A percentile compares a stretch with the other conserved stretches of the same genome.
phyloP scores from a whole-genome alignment of 1,139 yeast species.

The Protomyces macrosporus region DNA sequence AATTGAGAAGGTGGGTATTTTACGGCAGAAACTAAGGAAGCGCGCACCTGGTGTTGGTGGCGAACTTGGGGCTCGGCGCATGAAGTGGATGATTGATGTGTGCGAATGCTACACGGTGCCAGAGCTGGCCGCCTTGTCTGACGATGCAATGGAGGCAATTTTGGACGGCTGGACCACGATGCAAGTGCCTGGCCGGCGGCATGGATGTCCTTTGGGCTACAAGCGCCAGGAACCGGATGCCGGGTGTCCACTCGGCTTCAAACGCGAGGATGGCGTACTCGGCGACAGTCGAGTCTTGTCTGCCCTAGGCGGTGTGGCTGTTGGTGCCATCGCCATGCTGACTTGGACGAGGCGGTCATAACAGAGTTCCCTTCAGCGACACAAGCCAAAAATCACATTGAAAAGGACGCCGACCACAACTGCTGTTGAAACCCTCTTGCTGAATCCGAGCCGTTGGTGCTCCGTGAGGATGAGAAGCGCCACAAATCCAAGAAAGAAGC shows the following conservation, averaged over 20 bases:
- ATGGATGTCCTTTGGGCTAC: slow-evolving; percentile 21
- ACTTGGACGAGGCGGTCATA: not conserved
- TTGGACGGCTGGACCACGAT: slow-evolving; percentile 17
- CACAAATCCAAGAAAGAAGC: slow-evolving; percentile 17
- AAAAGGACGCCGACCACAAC: not conserved
- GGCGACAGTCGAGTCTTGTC: slow-evolving; percentile 16
- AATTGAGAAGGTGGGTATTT: slow-evolving; percentile 56
- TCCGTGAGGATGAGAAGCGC: not conserved
- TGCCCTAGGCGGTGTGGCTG: slow-evolving; percentile 2
- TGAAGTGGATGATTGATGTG: slow-evolving; percentile 32
- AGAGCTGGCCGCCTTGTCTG: slow-evolving; percentile 29
- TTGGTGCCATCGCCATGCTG: slow-evolving; percentile 10
- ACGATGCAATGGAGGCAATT: slow-evolving; percentile 27
- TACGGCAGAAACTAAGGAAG: slow-evolving; percentile 52
- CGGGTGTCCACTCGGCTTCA: slow-evolving; percentile 24
- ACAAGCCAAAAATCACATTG: not conserved
- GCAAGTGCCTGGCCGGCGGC: slow-evolving; percentile 15
- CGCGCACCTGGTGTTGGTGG: slow-evolving; percentile 30
- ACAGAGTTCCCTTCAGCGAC: not conserved
- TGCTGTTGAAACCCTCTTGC: not conserved
- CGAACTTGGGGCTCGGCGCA: slow-evolving; percentile 28
- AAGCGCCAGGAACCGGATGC: slow-evolving; percentile 19
- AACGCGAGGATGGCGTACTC: slow-evolving; percentile 14
- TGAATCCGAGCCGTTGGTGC: not conserved
- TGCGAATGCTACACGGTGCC: slow-evolving; percentile 32